These are phyloP conservation scores for Moesziomyces globuligerus DNA, from an alignment of 1,284 basidiomycete genomes.

Conservation along the genomic window DNA sequence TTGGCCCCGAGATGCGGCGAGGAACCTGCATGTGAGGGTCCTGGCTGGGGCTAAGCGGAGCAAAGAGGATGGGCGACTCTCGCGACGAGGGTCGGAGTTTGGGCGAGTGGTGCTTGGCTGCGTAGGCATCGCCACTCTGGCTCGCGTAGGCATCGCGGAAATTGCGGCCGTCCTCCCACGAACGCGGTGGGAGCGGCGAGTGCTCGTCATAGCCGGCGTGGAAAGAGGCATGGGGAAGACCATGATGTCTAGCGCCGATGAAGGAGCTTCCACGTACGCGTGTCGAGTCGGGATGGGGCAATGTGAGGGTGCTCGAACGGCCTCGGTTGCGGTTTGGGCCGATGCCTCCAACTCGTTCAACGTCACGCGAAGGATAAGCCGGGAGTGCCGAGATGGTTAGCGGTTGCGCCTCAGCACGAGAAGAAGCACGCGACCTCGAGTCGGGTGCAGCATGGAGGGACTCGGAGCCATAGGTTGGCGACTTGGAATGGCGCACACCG, in stretches of 20 bases:
- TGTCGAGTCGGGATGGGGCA: slow-evolving; percentile 25
- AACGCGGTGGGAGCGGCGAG: slow-evolving; percentile 22
- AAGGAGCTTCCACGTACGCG: slow-evolving; percentile 25
- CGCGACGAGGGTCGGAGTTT: slow-evolving; percentile 11
- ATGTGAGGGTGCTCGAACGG: slow-evolving; percentile 40
- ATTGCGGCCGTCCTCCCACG: slow-evolving; percentile 27
- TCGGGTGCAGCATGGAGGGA: slow-evolving; percentile 12
- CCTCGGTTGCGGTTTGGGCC: slow-evolving; percentile 43
- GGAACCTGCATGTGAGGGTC: slow-evolving; percentile 11
- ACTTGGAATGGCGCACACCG: slow-evolving; percentile 7
- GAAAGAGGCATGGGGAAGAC: slow-evolving; percentile 9
- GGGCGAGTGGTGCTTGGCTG: slow-evolving; percentile 14
- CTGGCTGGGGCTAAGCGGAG: slow-evolving; percentile 36
- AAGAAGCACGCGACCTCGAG: slow-evolving; percentile 11
- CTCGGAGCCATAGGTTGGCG: slow-evolving; percentile 22
- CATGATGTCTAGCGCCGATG: slow-evolving; percentile 16
- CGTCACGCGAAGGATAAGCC: slow-evolving; percentile 8
- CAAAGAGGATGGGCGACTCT: slow-evolving; percentile 48
- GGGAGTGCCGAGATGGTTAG: slow-evolving; percentile 25
- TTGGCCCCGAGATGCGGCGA: slow-evolving; percentile 1
- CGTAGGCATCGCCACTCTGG: slow-evolving; percentile 8
- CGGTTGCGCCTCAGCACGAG: slow-evolving; percentile 26
- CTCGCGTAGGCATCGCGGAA: slow-evolving; percentile 9
- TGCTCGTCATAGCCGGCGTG: slow-evolving; percentile 25
- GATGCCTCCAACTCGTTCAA: slow-evolving; percentile 24